Conservation (phyloP, 164 flowering plant species). For the Piper longum region DNA sequence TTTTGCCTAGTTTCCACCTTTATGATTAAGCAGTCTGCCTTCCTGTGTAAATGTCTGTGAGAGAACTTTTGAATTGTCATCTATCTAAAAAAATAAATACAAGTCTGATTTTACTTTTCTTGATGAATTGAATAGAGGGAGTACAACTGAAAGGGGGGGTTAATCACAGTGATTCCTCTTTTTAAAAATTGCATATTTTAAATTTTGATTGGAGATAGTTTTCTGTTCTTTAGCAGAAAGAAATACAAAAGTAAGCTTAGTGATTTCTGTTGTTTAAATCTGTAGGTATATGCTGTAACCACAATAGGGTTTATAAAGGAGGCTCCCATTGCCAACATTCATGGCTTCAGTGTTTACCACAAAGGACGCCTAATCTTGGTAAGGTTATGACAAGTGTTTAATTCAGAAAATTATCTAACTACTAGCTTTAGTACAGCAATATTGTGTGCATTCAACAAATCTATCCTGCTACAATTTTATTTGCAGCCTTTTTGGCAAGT, state of each 20-base stretch:
- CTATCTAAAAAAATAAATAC: too few relatives aligned
- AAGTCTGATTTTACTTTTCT: too few relatives aligned
- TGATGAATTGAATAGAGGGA: too few relatives aligned
- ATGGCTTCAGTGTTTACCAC: slow-evolving; percentile 90
- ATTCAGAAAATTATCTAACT: background rate
- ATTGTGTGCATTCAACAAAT: background rate
- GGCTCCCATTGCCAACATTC: slow-evolving; percentile 66
- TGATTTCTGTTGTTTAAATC: slow-evolving; percentile 7
- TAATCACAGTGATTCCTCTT: too few relatives aligned
- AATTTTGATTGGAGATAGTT: background rate
- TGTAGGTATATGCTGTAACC: slow-evolving; percentile 57
- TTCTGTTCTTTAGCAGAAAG: background rate
- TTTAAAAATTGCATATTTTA: background rate
- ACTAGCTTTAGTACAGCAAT: background rate
- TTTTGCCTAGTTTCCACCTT: too few relatives aligned
- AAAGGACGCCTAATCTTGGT: slow-evolving; percentile 90
- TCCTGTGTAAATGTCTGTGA: too few relatives aligned
- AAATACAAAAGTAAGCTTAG: background rate
- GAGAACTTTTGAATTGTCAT: too few relatives aligned
- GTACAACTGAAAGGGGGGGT: too few relatives aligned
- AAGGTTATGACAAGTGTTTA: slow-evolving; percentile 1
- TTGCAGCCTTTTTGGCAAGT: slow-evolving; percentile 89
- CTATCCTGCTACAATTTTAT: background rate
- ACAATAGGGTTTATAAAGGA: slow-evolving; percentile 85
- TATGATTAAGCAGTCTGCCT: too few relatives aligned